A percentile compares a stretch with the other conserved stretches of the same genome.
Conservation (phyloP, 1,284 basidiomycete species). For the Chondrostereum purpureum region DNA sequence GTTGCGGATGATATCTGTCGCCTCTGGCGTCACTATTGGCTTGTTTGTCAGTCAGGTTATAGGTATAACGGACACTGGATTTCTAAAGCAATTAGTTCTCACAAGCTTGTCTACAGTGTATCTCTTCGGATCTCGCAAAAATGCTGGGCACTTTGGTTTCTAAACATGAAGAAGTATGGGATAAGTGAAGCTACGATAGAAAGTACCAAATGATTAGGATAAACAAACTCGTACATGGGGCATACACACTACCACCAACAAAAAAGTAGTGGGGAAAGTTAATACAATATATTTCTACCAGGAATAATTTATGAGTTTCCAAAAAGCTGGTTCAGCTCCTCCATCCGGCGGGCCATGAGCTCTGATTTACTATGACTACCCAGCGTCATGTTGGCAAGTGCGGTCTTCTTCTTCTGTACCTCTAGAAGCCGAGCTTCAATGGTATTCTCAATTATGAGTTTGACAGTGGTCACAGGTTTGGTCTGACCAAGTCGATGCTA, state of each 20-base stretch:
- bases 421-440: constrained; percentile 87
- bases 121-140: constrained; percentile 67
- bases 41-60: constrained; percentile 75
- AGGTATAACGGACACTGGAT: constrained; percentile 26
- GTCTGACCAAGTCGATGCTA: constrained; percentile 93
- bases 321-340: constrained; percentile 73
- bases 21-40: constrained; percentile 82
- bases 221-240: background rate
- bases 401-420: constrained; percentile 93
- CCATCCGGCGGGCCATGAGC: constrained; percentile 75
- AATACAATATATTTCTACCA: constrained; percentile 3
- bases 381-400: constrained; percentile 85
- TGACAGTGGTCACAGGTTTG: constrained; percentile 83
- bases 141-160: constrained; percentile 72
- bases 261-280: constrained; percentile 1
- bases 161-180: no score
- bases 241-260: constrained; percentile 4
- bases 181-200: constrained; percentile 6
- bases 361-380: constrained; percentile 80
- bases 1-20: constrained; percentile 76
- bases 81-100: background rate
- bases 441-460: constrained; percentile 88
- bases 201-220: constrained; percentile 11
- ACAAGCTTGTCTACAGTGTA: constrained; percentile 43
- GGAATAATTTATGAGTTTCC: constrained; percentile 21